Evolutionary conservation across 2,329 filamentous ascomycete species (phyloP).

Genomic region (Reticulascus tulasneorum): DNA sequence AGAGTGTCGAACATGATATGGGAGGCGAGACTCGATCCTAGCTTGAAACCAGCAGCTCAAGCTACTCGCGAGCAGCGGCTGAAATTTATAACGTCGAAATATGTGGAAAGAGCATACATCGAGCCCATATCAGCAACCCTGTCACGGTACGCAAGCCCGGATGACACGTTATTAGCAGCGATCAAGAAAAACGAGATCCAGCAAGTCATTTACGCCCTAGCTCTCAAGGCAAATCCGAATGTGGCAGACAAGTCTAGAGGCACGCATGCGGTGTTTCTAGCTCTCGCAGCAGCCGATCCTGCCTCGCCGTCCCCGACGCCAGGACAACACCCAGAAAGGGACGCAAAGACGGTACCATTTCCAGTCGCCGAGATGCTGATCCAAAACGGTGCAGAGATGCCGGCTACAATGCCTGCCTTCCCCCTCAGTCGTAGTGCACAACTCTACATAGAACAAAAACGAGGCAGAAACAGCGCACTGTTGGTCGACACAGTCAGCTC

Average conservation of each 20-base stretch:
- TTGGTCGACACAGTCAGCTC: slow-evolving; percentile 58
- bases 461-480: slow-evolving; percentile 42
- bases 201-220: slow-evolving; percentile 85
- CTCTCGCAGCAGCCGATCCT: slow-evolving; percentile 87
- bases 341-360: slow-evolving; percentile 67
- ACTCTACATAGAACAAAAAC: slow-evolving; percentile 79
- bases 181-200: slow-evolving; percentile 97
- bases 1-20: slow-evolving; percentile 94
- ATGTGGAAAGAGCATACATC: slow-evolving; percentile 79
- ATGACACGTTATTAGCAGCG: slow-evolving; percentile 85
- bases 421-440: slow-evolving; percentile 78
- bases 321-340: slow-evolving; percentile 32
- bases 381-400: slow-evolving; percentile 91
- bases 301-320: slow-evolving; percentile 62
- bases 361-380: slow-evolving; percentile 85
- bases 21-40: slow-evolving; percentile 78
- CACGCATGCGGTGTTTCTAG: slow-evolving; percentile 86
- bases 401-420: slow-evolving; percentile 69
- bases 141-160: slow-evolving; percentile 71
- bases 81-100: slow-evolving; percentile 94
- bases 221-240: slow-evolving; percentile 83
- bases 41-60: slow-evolving; percentile 68
- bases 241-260: slow-evolving; percentile 78
- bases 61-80: slow-evolving; percentile 86
- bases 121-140: slow-evolving; percentile 71